Evolutionary conservation across 2,329 filamentous ascomycete species (phyloP).

Genomic region (Pseudogymnoascus sp.): DNA sequence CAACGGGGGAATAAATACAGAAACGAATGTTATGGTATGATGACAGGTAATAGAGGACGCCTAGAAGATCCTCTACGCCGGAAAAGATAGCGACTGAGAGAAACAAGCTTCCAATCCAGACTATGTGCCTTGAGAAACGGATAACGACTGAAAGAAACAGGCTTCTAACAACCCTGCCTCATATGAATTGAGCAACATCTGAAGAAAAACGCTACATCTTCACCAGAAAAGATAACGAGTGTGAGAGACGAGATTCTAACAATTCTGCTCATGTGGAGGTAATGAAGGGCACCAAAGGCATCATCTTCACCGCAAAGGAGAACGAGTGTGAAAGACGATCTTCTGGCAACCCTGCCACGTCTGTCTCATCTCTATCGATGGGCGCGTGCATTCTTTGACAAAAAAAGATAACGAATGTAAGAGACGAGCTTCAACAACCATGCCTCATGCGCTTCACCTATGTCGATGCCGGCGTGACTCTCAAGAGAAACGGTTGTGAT

Average conservation of each 20-base stretch:
- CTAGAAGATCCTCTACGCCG: neutral
- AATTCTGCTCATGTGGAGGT: neutral
- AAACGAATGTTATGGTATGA: constrained; percentile 1
- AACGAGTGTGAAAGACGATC: neutral
- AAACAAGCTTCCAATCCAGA: neutral
- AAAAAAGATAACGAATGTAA: neutral
- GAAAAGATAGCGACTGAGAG: neutral
- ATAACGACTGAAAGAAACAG: neutral
- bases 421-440: neutral
- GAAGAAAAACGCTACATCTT: neutral
- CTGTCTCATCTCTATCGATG: neutral
- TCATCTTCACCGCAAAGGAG: neutral
- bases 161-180: neutral
- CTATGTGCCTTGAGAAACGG: neutral
- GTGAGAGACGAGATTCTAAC: neutral
- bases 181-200: neutral
- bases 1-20: neutral
- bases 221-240: neutral
- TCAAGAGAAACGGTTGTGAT: neutral
- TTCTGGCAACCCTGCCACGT: neutral
- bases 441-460: neutral
- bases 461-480: neutral
- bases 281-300: neutral
- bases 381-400: neutral
- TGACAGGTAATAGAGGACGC: neutral